Base-by-base conservation (phyloP, 495 filamentous ascomycete species). In the Chlorociboria aeruginascens region DNA sequence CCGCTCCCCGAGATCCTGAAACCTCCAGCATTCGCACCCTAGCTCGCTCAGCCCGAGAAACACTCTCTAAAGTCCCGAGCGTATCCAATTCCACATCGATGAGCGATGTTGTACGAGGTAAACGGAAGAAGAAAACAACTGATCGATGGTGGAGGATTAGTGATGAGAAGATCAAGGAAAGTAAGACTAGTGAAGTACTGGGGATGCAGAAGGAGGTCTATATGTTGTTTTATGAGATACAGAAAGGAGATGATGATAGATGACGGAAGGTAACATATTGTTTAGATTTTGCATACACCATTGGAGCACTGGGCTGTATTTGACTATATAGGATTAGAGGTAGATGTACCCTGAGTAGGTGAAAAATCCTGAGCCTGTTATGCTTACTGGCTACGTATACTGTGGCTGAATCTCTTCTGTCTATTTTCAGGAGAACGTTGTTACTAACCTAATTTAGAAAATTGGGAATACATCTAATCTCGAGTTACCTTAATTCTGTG, bases 91-190 rank as follows among this genome's bases (percentile, higher is more conserved):
- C 20, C 3, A 25, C 29, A 13, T 50, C 45, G 14, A 12, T 51
- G 10, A 45, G 46, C 43, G 50, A 50, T n/a, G 32, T 40, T 8
- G 46, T 39, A 3, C 44, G 43, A n/a, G 44, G 28, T 16, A 40
- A 31, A 17, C 44, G 39, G 48, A 61, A 57, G 32, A 74, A 70
- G 50, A 81, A 81, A 56, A 77, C 69, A n/a, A 76, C 68, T 46
- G 75, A 85, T 55, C 75, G 85, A 14, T 99, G 92, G 92, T 99
- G 92, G 92, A 77, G 92, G 11, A 96, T 99, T 40, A 96, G 89
- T 34, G 92, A 99, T 60, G 92, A 97, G 32, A 96, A 96, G 60
- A 75, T 97, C 48, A 94, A 90, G 58, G 90, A 96, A 59, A 82
- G 86, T 48, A 92, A 84, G 64, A 97, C 89, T 2, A 78, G 75